A percentile compares a stretch with the other conserved stretches of the same genome.
Evolutionary conservation across 179 eudicot genomes (phyloP).

Genomic region (Spinacia oleracea): DNA sequence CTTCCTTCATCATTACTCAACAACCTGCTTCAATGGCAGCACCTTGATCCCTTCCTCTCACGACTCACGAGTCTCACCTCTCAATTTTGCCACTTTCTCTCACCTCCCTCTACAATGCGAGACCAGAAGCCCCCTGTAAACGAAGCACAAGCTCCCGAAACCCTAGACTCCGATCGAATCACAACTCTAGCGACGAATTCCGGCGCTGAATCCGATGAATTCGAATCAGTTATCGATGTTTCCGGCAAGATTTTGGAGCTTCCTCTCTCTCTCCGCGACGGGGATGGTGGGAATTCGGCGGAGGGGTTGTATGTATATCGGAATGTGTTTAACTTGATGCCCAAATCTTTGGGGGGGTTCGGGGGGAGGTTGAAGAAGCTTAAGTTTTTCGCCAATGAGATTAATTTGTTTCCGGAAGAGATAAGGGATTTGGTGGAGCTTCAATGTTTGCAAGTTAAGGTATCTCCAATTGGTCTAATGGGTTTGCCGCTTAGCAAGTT

Average conservation of each 20-base stretch:
- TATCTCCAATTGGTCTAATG: constrained; percentile 50
- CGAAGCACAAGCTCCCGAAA: neutral
- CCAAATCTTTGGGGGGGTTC: constrained; percentile 52
- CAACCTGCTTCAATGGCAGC: neutral
- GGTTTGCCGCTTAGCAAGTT: constrained; percentile 62
- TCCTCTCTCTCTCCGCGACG: constrained; percentile 32
- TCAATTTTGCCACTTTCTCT: neutral
- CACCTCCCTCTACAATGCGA: constrained; percentile 26
- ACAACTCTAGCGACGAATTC: constrained; percentile 6
- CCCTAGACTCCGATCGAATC: constrained; percentile 3
- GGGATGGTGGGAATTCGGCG: constrained; percentile 4
- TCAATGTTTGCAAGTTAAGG: constrained; percentile 71
- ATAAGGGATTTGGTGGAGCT: constrained; percentile 58
- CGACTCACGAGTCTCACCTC: neutral
- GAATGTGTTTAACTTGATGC: constrained; percentile 73
- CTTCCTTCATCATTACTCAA: neutral
- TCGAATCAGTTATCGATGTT: constrained; percentile 51
- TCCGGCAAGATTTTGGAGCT: constrained; percentile 69
- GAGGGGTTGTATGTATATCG: constrained; percentile 61
- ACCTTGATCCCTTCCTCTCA: constrained; percentile 7
- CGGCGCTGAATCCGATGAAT: constrained; percentile 21
- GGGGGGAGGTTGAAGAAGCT: constrained; percentile 56
- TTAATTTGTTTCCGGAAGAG: constrained; percentile 73
- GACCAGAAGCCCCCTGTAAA: constrained; percentile 3
- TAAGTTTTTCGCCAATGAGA: constrained; percentile 75